phyloP scores from a whole-genome alignment of 192 early-diverging fungal species.

The Kickxella alabastrina region DNA sequence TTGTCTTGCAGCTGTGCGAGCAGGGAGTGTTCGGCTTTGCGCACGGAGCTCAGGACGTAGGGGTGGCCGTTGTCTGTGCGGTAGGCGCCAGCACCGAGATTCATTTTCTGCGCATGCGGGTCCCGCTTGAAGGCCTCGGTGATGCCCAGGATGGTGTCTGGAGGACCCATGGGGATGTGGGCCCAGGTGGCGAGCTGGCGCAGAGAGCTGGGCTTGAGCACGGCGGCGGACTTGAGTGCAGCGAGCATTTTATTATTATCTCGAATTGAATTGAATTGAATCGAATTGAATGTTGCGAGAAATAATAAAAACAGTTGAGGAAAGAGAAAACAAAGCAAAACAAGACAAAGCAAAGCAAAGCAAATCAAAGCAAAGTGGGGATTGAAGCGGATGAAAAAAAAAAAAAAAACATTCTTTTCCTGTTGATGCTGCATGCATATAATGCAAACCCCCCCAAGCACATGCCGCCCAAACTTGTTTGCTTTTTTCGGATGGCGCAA shows the following conservation, averaged over 20 bases:
- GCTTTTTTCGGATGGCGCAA: too few species aligned
- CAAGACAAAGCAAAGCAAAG: background rate
- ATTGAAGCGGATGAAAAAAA: too few species aligned
- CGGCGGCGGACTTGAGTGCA: background rate
- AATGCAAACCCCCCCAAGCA: too few species aligned
- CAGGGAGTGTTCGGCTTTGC: conserved; percentile 84
- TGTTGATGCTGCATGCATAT: too few species aligned
- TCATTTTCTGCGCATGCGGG: conserved; percentile 89
- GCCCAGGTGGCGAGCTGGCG: conserved; percentile 44
- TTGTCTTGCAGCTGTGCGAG: conserved; percentile 72
- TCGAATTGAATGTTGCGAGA: too few species aligned
- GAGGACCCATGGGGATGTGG: conserved; percentile 56
- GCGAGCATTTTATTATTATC: background rate
- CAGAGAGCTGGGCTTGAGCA: too few species aligned
- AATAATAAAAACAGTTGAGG: background rate
- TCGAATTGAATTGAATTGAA: too few species aligned
- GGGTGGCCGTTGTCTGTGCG: conserved; percentile 91
- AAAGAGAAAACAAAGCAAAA: background rate
- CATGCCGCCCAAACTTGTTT: too few species aligned
- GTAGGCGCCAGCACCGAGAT: conserved; percentile 97
- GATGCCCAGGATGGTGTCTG: conserved; percentile 81
- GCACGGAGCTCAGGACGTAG: conserved; percentile 83
- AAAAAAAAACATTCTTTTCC: too few species aligned
- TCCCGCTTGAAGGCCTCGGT: conserved; percentile 95
- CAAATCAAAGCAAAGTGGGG: conserved; percentile 1